phyloP scores from a whole-genome alignment of 2,329 filamentous ascomycete genomes.

The Alternaria longipes region DNA sequence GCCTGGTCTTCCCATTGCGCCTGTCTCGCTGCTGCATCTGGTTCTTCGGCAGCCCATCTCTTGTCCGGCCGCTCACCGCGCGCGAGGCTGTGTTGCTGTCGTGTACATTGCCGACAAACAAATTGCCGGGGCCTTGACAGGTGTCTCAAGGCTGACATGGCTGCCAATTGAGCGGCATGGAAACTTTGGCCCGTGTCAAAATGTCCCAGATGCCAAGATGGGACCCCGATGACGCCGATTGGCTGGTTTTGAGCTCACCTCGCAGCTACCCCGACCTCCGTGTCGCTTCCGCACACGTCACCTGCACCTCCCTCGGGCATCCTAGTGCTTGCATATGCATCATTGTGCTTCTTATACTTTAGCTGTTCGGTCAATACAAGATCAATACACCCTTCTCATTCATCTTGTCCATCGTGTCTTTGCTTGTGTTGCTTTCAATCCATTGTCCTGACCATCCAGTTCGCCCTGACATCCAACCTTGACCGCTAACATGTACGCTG shows the following conservation, averaged over 20 bases:
- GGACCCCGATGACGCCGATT: conserved; percentile 25
- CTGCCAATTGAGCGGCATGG: conserved; percentile 30
- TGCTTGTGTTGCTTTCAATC: background rate
- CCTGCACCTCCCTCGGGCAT: conserved; percentile 23
- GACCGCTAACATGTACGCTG: conserved; percentile 57
- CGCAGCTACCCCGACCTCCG: conserved; percentile 35
- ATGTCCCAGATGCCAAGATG: conserved; percentile 31
- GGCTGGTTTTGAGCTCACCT: conserved; percentile 20
- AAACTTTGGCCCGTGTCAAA: conserved; percentile 23
- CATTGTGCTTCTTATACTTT: conserved; percentile 1
- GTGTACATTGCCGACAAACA: conserved; percentile 42
- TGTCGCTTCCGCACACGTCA: conserved; percentile 34
- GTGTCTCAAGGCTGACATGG: conserved; percentile 42
- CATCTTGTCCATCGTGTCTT: conserved; percentile 8
- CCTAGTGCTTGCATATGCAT: conserved; percentile 15
- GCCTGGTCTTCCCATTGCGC: conserved; percentile 43
- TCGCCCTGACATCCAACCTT: conserved; percentile 1
- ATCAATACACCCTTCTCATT: conserved; percentile 4
- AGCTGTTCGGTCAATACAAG: conserved; percentile 14
- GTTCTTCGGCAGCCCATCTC: conserved; percentile 33
- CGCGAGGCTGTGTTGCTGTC: conserved; percentile 30
- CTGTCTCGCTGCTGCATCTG: conserved; percentile 24
- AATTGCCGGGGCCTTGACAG: conserved; percentile 39
- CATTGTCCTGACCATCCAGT: conserved; percentile 5
- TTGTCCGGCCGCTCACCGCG: conserved; percentile 26